Conservation (phyloP, 768 basidiomycete species). For the Psilocybe sp. region DNA sequence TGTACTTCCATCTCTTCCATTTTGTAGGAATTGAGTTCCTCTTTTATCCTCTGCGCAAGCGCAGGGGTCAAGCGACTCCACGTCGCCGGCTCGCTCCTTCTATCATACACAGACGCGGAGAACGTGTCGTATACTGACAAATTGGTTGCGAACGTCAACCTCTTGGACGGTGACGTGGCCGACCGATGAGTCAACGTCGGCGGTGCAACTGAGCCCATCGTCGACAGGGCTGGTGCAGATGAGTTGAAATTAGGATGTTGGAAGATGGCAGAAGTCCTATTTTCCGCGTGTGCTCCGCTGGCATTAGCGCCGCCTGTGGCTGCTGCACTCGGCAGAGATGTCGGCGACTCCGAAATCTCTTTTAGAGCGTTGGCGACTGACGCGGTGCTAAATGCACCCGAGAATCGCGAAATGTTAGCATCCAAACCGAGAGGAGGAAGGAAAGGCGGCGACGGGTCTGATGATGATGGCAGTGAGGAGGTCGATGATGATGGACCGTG, state of each 20-base stretch:
- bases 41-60: conserved; percentile 95
- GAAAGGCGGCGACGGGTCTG: conserved; percentile 49
- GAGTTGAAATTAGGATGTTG: conserved; percentile 81
- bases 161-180: conserved; percentile 66
- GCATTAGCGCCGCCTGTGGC: conserved; percentile 19
- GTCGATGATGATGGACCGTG: conserved; percentile 23
- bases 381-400: conserved; percentile 14
- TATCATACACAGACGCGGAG: conserved; percentile 85
- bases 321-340: conserved; percentile 19
- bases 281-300: conserved; percentile 7
- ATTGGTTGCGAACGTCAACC: conserved; percentile 86
- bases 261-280: conserved; percentile 50
- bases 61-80: conserved; percentile 95
- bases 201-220: conserved; percentile 39
- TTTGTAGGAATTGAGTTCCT: conserved; percentile 97
- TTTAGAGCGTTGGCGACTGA: conserved; percentile 30
- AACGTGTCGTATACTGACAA: conserved; percentile 98
- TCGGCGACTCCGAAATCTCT: conserved; percentile 28
- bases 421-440: conserved; percentile 67
- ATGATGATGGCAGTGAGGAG: conserved; percentile 4
- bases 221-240: conserved; percentile 84
- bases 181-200: conserved; percentile 67
- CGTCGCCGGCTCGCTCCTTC: conserved; percentile 93
- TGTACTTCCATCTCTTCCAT: conserved; percentile 99
- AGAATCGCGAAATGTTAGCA: conserved; percentile 28